Base-by-base conservation (phyloP, 305 asterid species). In the Fraxinus platypoda region DNA sequence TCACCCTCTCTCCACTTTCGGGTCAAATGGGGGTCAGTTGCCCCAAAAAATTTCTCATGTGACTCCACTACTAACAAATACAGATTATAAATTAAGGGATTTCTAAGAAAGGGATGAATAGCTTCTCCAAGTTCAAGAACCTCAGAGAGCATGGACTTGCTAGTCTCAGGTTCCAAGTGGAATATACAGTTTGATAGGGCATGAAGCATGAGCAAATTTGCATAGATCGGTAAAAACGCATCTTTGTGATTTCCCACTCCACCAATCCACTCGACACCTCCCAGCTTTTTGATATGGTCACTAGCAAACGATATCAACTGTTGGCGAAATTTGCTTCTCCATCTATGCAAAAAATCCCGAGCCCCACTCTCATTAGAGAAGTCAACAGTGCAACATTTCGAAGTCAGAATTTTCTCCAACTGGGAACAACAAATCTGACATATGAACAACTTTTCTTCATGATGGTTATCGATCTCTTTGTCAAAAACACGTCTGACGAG, bases 401-500 rank as follows among this genome's bases (percentile, higher is more conserved):
- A 81, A 37, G 86, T 81, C 23, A 90, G 82, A 79, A 93, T 80
- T 37, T 80, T 88, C 87, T 93, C 97, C 87, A 96, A 75, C 80
- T 92, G 97, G 76, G 84, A 91, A 84, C 99, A 94, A 80, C 97
- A 93, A 43, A 96, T 85, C 91, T 94, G 98, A 81, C 95, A 92
- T 57, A 96, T 84, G 52, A 94, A 71, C 77, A 96, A 89, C 88
- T 92, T 94, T 72, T 96, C 99, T 87, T 94, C 99, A 31, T 96
- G 98, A 86, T 96, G 93, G 87, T 96, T 96, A 81, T 96, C 99
- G 4, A 94, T 93, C 91, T 96, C 99, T 89, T 94, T 96, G 92
- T 96, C 99, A 62, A 96, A 96, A 81, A 96, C 98, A 1, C 93
- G 91, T 43, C 97, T 93, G 31, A 96, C 94, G 23, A 93, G 93